These are phyloP conservation scores for Physaria fendleri DNA, from an alignment of 345 rosid genomes.

Conservation along the genomic window DNA sequence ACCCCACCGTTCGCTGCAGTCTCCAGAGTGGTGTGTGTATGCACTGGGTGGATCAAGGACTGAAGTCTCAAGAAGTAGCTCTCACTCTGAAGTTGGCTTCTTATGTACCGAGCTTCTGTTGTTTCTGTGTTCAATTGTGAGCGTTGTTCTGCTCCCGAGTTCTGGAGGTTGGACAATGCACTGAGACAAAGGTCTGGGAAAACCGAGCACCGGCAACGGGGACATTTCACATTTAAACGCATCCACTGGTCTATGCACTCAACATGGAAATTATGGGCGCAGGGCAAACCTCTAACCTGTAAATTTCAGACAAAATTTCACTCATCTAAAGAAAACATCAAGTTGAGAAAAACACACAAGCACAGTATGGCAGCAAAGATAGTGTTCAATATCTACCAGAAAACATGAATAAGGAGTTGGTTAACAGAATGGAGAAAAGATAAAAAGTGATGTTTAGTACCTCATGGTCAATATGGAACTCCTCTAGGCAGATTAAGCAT, in stretches of 20 bases:
- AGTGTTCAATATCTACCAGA: background rate
- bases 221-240: slow-evolving; percentile 89
- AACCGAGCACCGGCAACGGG: slow-evolving; percentile 90
- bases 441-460: slow-evolving; percentile 26
- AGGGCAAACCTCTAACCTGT: slow-evolving; percentile 98
- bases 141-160: slow-evolving; percentile 16
- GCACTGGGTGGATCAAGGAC: slow-evolving; percentile 51
- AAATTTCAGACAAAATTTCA: background rate
- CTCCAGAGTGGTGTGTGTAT: slow-evolving; percentile 33
- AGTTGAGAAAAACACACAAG: background rate
- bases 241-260: slow-evolving; percentile 98
- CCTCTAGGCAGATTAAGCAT: slow-evolving; percentile 98
- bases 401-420: background rate
- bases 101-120: slow-evolving; percentile 55
- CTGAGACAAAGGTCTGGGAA: slow-evolving; percentile 97
- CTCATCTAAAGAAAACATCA: background rate
- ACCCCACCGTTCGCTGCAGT: slow-evolving; percentile 26
- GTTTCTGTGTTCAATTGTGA: slow-evolving; percentile 19
- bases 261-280: slow-evolving; percentile 98
- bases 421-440: background rate
- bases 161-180: slow-evolving; percentile 72
- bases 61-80: slow-evolving; percentile 73
- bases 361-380: background rate
- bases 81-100: slow-evolving; percentile 63
- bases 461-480: slow-evolving; percentile 88